Evolutionary conservation across 1,284 basidiomycete species (phyloP).

Genomic region (Mycosarcoma mackinlayi): DNA sequence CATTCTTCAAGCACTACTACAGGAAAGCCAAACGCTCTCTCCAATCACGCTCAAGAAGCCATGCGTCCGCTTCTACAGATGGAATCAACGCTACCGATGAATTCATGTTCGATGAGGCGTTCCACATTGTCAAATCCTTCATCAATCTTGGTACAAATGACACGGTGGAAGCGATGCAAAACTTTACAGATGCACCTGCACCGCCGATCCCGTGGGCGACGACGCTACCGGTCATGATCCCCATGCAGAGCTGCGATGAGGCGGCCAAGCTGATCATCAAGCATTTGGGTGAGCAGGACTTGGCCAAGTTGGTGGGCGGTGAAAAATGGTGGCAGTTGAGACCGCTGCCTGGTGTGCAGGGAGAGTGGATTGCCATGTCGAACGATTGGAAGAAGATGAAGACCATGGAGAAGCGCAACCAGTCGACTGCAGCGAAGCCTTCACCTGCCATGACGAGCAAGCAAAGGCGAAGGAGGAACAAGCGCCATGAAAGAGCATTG

Average conservation of each 20-base stretch:
- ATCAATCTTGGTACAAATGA: conserved; percentile 63
- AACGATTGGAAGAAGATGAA: conserved; percentile 69
- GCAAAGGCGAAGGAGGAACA: conserved; percentile 19
- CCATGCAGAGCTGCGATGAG: conserved; percentile 76
- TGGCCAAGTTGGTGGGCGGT: conserved; percentile 83
- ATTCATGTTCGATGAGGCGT: conserved; percentile 56
- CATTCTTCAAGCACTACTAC: conserved; percentile 63
- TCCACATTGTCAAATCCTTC: conserved; percentile 55
- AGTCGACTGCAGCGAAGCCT: conserved; percentile 5
- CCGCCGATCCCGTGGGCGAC: conserved; percentile 82
- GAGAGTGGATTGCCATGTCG: conserved; percentile 83
- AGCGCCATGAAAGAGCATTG: conserved; percentile 34
- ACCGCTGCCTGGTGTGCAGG: conserved; percentile 77
- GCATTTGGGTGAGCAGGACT: conserved; percentile 84
- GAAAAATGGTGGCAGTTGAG: conserved; percentile 89
- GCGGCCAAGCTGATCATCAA: conserved; percentile 82
- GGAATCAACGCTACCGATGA: conserved; percentile 44
- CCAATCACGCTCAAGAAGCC: conserved; percentile 4
- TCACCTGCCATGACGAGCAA: not conserved
- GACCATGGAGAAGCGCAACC: conserved; percentile 54
- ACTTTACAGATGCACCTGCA: conserved; percentile 77
- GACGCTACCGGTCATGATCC: conserved; percentile 78
- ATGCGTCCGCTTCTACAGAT: conserved; percentile 7
- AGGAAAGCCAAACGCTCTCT: conserved; percentile 48
- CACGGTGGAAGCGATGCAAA: conserved; percentile 66